Evolutionary conservation across 768 basidiomycete species (phyloP), one percentile per base, ranked within the genome.

Genomic region (Mycena filopes): DNA sequence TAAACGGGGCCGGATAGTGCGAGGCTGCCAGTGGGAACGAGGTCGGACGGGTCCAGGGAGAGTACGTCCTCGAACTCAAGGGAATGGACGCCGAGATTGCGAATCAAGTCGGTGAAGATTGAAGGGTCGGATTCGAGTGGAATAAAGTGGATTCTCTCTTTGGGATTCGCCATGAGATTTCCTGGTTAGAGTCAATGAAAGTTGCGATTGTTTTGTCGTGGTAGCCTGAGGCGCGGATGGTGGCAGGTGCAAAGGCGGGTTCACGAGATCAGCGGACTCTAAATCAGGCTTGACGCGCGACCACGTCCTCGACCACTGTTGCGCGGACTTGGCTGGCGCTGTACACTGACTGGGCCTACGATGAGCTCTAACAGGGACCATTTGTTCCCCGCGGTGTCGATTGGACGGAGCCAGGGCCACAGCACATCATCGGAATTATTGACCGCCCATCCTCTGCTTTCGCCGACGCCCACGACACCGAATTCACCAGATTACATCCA

Each of bases 381-480:
- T 38, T 45, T 69, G 23, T 87, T 87, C 67, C 87, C 87, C 51
- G 76, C 86, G 20, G 79, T 80, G 3, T 89, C 88, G 38, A 85
- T 89, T 59, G 86, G 87, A 21, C 82, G 87, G 36, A 73, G 78
- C 18, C 79, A 82, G 58, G 84, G 86, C 16, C 82, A 78, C 51
- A 71, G 79, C 9, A 66, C 81, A 3, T 85, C 86, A 2, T 84
- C 84, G 54, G 91, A 93, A 49, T 76, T 83, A 13, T 76, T 88
- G 29, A 77, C 82, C 7, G 84, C 89, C 0, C 92, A 93, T 69
- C 91, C 91, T 4, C 78, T 93, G 20, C 82, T 92, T 13, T 87
- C 86, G 4, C 83, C 85, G 73, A 56, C 11, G 23, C 28, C 71
- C 73, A 53, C 60, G 16, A 70, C 76, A 20, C 68, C 73, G 23